Conservation (phyloP, 2,329 filamentous ascomycete species). For the Clonostachys sp. region DNA sequence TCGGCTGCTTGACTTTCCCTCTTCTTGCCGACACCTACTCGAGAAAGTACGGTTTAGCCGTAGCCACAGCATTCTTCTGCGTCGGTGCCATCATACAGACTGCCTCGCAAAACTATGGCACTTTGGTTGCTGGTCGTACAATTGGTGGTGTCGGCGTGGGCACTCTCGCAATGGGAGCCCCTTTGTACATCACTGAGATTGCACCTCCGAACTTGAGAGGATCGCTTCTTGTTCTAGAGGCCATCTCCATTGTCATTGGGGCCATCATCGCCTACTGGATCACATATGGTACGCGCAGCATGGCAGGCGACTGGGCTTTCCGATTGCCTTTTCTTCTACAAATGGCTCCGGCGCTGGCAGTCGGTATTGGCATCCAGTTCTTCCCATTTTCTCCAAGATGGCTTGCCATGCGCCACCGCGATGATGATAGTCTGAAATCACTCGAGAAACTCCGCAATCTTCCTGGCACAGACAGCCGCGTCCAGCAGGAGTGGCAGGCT, state of each 20-base stretch:
- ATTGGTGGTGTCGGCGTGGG: slow-evolving; percentile 40
- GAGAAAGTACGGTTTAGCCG: neutral
- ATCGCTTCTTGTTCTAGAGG: slow-evolving; percentile 25
- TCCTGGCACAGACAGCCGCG: slow-evolving; percentile 8
- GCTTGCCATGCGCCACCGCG: slow-evolving; percentile 17
- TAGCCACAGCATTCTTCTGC: neutral
- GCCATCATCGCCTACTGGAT: slow-evolving; percentile 18
- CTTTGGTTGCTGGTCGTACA: slow-evolving; percentile 34
- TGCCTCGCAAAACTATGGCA: slow-evolving; percentile 26
- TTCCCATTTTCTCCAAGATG: slow-evolving; percentile 22
- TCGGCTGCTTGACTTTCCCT: neutral
- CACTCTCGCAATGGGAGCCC: slow-evolving; percentile 19
- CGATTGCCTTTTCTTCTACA: slow-evolving; percentile 5
- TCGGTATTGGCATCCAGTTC: slow-evolving; percentile 39
- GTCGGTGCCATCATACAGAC: neutral
- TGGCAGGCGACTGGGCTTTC: slow-evolving; percentile 5
- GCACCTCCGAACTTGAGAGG: slow-evolving; percentile 42
- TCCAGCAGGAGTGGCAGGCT: slow-evolving; percentile 10
- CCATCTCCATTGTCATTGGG: slow-evolving; percentile 20
- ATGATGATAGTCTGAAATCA: slow-evolving; percentile 50
- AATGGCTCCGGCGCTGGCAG: neutral
- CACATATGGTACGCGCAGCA: slow-evolving; percentile 13
- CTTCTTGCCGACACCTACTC: neutral
- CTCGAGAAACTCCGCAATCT: slow-evolving; percentile 37
- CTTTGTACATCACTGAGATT: slow-evolving; percentile 39